phyloP scores from a whole-genome alignment of 73 alveolate genomes.

The Symbiodinium pilosum region DNA sequence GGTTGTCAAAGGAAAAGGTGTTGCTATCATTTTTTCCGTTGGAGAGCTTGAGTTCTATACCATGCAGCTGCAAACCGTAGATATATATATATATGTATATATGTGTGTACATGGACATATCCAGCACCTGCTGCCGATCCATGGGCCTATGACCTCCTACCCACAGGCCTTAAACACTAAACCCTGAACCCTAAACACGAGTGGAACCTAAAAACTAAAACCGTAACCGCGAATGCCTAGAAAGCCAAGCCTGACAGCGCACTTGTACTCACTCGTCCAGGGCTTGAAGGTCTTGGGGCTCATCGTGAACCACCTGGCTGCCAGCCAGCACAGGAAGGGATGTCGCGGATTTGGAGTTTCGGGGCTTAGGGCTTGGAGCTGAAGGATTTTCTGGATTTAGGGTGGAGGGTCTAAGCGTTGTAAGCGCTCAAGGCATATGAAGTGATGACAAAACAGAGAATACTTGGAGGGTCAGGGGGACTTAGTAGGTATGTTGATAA shows the following conservation, averaged over 20 bases:
- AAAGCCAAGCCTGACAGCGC: neutral
- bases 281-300: neutral
- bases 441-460: too few species aligned
- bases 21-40: neutral
- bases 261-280: neutral
- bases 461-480: too few species aligned
- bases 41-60: neutral
- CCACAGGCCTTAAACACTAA: neutral
- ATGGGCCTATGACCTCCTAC: neutral
- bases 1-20: too few species aligned
- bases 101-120: too few species aligned
- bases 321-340: neutral
- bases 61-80: too few species aligned
- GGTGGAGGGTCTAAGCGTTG: too few species aligned
- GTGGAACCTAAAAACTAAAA: neutral
- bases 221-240: neutral
- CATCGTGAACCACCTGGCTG: conserved; percentile 5
- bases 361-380: neutral
- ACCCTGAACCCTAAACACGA: neutral
- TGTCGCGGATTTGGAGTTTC: neutral
- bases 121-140: too few species aligned
- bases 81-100: too few species aligned
- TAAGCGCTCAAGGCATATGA: too few species aligned
- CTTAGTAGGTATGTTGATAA: too few species aligned
- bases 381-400: neutral